Conservation (phyloP, 2,329 filamentous ascomycete species). For the Erysiphe pulchra region DNA sequence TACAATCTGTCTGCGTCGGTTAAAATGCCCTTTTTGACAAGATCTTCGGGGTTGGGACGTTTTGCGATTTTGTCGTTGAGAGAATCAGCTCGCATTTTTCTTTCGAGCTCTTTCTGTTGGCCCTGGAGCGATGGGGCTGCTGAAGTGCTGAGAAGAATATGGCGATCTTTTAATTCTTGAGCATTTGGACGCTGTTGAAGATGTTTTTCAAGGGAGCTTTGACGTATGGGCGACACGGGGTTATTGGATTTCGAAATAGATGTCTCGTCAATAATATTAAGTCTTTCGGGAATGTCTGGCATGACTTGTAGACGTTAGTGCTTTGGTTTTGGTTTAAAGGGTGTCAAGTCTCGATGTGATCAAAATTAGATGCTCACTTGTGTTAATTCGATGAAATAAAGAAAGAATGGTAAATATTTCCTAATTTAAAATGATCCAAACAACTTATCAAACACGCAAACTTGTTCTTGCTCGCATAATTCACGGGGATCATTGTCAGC, state of each 20-base stretch:
- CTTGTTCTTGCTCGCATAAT: background rate
- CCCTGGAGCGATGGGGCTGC: constrained; percentile 48
- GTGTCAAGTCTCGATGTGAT: too few relatives aligned
- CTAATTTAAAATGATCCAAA: too few relatives aligned
- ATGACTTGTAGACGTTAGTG: background rate
- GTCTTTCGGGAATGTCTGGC: background rate
- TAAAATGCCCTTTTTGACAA: constrained; percentile 60
- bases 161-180: constrained; percentile 39
- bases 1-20: constrained; percentile 21
- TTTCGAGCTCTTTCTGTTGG: constrained; percentile 62
- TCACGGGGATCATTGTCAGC: too few relatives aligned
- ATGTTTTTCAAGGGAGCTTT: constrained; percentile 49
- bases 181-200: constrained; percentile 41
- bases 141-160: constrained; percentile 41
- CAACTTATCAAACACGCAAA: too few relatives aligned
- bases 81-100: constrained; percentile 57
- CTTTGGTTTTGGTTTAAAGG: too few relatives aligned
- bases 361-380: too few relatives aligned
- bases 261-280: background rate
- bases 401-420: too few relatives aligned
- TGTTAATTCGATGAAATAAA: too few relatives aligned
- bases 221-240: constrained; percentile 17
- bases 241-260: background rate
- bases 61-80: constrained; percentile 69
- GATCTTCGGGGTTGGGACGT: constrained; percentile 47